Percentiles rank a stretch among this genome's conserved stretches.
Evolutionary conservation across 345 rosid species (phyloP).

Genomic region (Clarkia xantiana): DNA sequence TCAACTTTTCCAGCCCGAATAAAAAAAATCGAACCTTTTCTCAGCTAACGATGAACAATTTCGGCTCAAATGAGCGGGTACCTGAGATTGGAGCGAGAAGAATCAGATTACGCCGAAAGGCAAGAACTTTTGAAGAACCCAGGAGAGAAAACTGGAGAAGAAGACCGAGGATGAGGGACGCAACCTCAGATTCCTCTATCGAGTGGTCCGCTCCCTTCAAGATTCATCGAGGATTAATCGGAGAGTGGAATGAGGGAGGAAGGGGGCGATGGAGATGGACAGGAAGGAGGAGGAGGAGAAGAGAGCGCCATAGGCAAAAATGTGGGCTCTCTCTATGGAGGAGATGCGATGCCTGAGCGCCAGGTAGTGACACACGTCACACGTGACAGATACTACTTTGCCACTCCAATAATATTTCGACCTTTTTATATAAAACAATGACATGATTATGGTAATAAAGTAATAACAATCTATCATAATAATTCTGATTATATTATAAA

Average conservation of each 20-base stretch:
- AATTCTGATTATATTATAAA: too few species aligned
- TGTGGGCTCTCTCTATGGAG: neutral
- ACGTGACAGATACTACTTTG: conserved; percentile 5
- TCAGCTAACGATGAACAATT: neutral
- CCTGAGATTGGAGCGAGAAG: neutral
- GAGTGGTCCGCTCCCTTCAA: too few species aligned
- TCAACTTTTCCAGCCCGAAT: neutral
- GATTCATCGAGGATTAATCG: too few species aligned
- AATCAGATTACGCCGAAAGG: neutral
- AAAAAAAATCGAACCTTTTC: too few species aligned
- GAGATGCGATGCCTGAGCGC: conserved; percentile 44
- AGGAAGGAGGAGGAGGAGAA: conserved; percentile 7
- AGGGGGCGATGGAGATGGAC: conserved; percentile 3
- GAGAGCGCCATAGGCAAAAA: conserved; percentile 7
- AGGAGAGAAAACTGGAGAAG: conserved; percentile 2
- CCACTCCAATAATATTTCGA: conserved; percentile 10
- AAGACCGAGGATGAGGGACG: neutral
- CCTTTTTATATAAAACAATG: too few species aligned
- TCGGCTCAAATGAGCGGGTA: neutral
- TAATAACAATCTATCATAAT: too few species aligned
- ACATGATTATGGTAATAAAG: too few species aligned
- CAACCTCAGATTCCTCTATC: neutral
- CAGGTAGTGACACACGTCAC: conserved; percentile 74
- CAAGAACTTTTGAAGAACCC: neutral
- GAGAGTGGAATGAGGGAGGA: neutral